phyloP scores from a whole-genome alignment of 345 rosid genomes.

The Lepidium didymum region DNA sequence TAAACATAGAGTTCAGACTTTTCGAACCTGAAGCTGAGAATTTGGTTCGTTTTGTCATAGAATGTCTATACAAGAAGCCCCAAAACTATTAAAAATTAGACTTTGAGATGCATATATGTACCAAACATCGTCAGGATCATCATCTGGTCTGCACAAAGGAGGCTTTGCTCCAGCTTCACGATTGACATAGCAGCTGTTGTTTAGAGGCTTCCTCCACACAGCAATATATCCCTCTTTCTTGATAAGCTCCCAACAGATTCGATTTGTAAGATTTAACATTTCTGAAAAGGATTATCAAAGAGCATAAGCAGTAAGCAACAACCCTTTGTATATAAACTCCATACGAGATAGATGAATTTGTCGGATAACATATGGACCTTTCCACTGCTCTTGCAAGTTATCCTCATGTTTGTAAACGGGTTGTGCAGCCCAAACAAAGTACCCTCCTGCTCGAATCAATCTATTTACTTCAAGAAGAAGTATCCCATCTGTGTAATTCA shows the following conservation, averaged over 20 bases:
- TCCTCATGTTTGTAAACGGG: constrained; percentile 50
- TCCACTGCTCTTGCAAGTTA: constrained; percentile 45
- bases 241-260: constrained; percentile 53
- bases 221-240: constrained; percentile 53
- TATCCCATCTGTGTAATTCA: constrained; percentile 41
- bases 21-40: not conserved
- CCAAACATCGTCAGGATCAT: constrained; percentile 60
- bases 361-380: constrained; percentile 26
- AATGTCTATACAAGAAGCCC: not conserved
- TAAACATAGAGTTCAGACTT: not conserved
- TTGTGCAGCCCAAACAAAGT: constrained; percentile 59
- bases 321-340: not conserved
- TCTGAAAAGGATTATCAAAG: constrained; percentile 31
- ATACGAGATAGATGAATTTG: not conserved
- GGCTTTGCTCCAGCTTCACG: constrained; percentile 37
- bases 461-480: constrained; percentile 61
- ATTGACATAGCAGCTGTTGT: constrained; percentile 49
- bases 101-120: constrained; percentile 14
- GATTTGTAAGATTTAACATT: constrained; percentile 45
- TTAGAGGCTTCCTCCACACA: constrained; percentile 56
- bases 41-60: not conserved
- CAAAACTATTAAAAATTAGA: not conserved
- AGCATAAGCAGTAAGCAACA: not conserved
- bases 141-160: constrained; percentile 42
- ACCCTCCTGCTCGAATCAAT: constrained; percentile 64